Base-by-base conservation (phyloP, 371 early-diverging fungal species). In the Lichtheimia ramosa region DNA sequence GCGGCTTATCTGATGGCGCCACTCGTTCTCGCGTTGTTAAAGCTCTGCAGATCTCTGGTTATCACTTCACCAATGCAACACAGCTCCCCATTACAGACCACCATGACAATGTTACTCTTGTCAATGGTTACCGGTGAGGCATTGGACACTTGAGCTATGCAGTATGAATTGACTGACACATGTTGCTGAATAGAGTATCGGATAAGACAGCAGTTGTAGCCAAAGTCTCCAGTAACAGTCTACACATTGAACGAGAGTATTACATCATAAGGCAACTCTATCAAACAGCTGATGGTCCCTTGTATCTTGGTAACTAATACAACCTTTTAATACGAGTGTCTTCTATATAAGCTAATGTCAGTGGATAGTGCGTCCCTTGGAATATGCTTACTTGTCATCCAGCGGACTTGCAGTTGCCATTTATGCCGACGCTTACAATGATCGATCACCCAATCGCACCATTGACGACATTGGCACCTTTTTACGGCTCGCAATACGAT, bases 401-500 rank as follows among this genome's bases (percentile, higher is more conserved):
- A 68, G 61, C 43, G 75, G 75, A 10, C 34, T 77, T 4, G 68
- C 78, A 0, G 68, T 74, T 15, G 70, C 68, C 0, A 74, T 77
- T 34, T 72, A 70, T 51, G 66, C 72, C 15, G 75, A 77, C 21
- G 78, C 74, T 52, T 71, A 73, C 7, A 15, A 24, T 8, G 25
- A 10, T 67, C 34, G 34, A 34, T 34, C 34, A 34, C 7, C 46
- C 18, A 21, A 21, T 16, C 18, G n/a, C 21, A 18, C 46, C n/a
- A 34, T 34, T 34, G 46, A 66, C 48, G 79, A 79, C 53, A 61
- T 79, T 23, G 62, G 69, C 18, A 79, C 79, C 0, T 79, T 79
- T 53, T 51, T 79, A 3, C 68, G 71, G 3, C 73, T 79, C 48
- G 79, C 79, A 14, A 79, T 75, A 43, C 73, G 71, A 52, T 73